These are phyloP conservation scores for Boletus pseudo-olivaceus DNA, from an alignment of 768 basidiomycete species.

Conservation along the genomic window DNA sequence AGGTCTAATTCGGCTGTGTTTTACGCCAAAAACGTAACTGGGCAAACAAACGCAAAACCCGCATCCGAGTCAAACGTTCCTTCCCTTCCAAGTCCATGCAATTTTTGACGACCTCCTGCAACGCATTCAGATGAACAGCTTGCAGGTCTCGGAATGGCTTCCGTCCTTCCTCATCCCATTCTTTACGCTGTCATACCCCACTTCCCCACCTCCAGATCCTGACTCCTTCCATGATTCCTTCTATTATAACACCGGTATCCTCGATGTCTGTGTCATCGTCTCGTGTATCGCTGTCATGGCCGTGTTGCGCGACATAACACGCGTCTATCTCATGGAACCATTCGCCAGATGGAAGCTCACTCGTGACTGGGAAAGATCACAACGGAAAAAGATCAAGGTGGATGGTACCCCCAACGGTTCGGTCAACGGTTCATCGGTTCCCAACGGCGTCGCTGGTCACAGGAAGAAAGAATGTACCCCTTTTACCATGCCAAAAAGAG, in stretches of 20 bases:
- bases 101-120: slow-evolving; percentile 32
- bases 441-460: slow-evolving; percentile 32
- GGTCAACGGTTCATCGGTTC: slow-evolving; percentile 18
- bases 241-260: slow-evolving; percentile 70
- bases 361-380: slow-evolving; percentile 41
- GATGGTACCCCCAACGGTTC: slow-evolving; percentile 26
- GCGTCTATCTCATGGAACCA: slow-evolving; percentile 74
- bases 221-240: slow-evolving; percentile 71
- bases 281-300: slow-evolving; percentile 86
- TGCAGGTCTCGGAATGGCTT: slow-evolving; percentile 40
- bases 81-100: slow-evolving; percentile 29
- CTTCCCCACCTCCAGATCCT: slow-evolving; percentile 46
- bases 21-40: slow-evolving; percentile 27
- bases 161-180: slow-evolving; percentile 61
- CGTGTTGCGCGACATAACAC: slow-evolving; percentile 72
- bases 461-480: slow-evolving; percentile 22
- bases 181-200: slow-evolving; percentile 70
- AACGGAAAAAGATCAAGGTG: slow-evolving; percentile 14
- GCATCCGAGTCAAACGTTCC: slow-evolving; percentile 9
- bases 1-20: slow-evolving; percentile 23
- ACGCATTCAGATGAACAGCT: slow-evolving; percentile 36
- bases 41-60: slow-evolving; percentile 34
- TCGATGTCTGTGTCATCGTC: slow-evolving; percentile 77
- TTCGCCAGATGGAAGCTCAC: slow-evolving; percentile 76
- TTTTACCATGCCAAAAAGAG: slow-evolving; percentile 35